These are phyloP conservation scores for Phalaenopsis aphrodite DNA, from an alignment of 106 monocot genomes.

Conservation along the genomic window DNA sequence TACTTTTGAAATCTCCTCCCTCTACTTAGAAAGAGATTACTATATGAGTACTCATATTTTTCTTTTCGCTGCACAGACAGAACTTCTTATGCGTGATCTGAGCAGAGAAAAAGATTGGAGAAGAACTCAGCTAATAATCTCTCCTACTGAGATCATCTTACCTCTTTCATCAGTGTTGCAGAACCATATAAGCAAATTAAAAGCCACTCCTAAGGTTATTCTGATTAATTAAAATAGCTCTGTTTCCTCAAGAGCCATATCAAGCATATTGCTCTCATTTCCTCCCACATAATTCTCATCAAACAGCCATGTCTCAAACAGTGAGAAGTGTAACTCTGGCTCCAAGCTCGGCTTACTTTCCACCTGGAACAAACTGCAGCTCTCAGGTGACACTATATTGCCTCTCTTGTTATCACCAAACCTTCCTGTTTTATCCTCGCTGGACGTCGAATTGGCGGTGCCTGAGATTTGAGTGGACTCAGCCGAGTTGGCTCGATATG, in stretches of 20 bases:
- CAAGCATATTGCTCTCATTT: neutral
- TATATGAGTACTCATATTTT: too few relatives aligned
- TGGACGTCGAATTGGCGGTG: neutral
- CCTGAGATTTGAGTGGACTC: neutral
- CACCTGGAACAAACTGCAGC: neutral
- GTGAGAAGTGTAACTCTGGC: neutral
- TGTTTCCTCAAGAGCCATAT: neutral
- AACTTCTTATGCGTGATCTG: too few relatives aligned
- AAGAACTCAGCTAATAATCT: too few relatives aligned
- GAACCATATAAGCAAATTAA: too few relatives aligned
- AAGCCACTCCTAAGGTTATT: too few relatives aligned
- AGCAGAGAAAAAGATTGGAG: too few relatives aligned
- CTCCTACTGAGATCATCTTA: too few relatives aligned
- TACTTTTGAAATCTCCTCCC: too few relatives aligned
- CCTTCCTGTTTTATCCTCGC: neutral
- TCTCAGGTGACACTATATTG: slow-evolving; percentile 6
- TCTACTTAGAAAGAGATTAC: too few relatives aligned
- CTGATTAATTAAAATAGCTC: neutral
- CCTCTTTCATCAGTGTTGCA: too few relatives aligned
- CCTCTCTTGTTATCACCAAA: neutral
- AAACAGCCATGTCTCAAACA: slow-evolving; percentile 20
- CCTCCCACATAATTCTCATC: slow-evolving; percentile 9
- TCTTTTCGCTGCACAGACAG: too few relatives aligned
- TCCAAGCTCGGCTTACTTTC: slow-evolving; percentile 10
- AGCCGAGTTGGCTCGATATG: neutral